Evolutionary conservation across 768 basidiomycete genomes (phyloP), one percentile per base, ranked within the genome.

Genomic region (Galerina marginata): DNA sequence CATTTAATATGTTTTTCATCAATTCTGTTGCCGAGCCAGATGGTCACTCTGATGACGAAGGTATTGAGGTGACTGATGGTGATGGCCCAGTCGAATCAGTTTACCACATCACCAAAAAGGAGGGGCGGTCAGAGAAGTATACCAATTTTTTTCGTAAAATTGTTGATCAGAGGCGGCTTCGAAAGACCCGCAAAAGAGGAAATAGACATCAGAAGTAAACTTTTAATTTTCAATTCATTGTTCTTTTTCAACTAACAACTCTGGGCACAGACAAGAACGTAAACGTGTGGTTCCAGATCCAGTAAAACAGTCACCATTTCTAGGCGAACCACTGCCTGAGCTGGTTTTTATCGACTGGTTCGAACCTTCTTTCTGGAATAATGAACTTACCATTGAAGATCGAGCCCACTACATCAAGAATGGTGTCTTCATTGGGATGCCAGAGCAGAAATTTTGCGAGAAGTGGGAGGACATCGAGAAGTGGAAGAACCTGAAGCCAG

Each of bases 301-400:
- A 9, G 42, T 51, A 11, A 20, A 43, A 29, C 9, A 0, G n/a
- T 47, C 52, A 29, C 6, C 20, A n/a, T 50, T 54, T 9, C 6
- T 16, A 1, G 37, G 29, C 14, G 45, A 44, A 5, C 23, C 52
- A 2, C 15, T 60, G 2, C 54, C 53, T 15, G 58, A 64, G 23
- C 11, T 48, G 12, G 66, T 63, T 2, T 64, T 66, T 1, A 59
- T 73, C 25, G 68, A 73, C 48, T 73, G 60, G 64, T 71, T 70
- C 58, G 57, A 65, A 16, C 72, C 69, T 2, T 48, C 43, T 9
- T 55, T 45, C n/a, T 72, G 67, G 65, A 72, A 72, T 47, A 40
- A 49, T 29, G 20, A 20, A 20, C 37, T 70, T 14, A 60, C 61
- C 1, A 48, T 67, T 12, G 23, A 46, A n/a, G 54, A 63, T 5